Conservation (phyloP, 2,329 filamentous ascomycete species). For the Fusarium sp. region DNA sequence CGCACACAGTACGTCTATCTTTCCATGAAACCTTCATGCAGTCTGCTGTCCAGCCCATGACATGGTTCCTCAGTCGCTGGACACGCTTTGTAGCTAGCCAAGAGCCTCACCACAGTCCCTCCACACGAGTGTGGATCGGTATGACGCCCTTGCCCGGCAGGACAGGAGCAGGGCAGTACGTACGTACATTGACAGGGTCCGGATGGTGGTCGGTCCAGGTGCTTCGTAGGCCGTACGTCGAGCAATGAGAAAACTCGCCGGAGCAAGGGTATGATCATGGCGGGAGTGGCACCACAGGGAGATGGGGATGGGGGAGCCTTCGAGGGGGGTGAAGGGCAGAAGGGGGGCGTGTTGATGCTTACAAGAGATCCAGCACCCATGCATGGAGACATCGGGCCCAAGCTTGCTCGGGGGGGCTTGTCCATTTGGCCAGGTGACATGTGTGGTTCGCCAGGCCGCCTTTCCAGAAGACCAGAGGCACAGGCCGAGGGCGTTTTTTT, state of each 20-base stretch:
- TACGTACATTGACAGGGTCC: constrained; percentile 38
- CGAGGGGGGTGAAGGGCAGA: constrained; percentile 21
- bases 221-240: constrained; percentile 37
- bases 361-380: constrained; percentile 32
- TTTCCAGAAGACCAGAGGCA: not conserved
- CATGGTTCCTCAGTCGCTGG: too few species aligned
- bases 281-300: constrained; percentile 45
- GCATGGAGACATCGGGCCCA: constrained; percentile 21
- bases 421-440: not conserved
- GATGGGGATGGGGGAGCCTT: constrained; percentile 29
- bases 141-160: constrained; percentile 12
- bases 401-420: not conserved
- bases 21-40: not conserved
- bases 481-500: too few species aligned
- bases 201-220: constrained; percentile 35
- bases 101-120: not conserved
- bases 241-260: constrained; percentile 41
- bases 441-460: not conserved
- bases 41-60: too few species aligned
- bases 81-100: too few species aligned
- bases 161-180: constrained; percentile 39
- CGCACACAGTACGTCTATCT: not conserved
- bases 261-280: constrained; percentile 39
- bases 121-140: not conserved
- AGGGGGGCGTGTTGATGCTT: constrained; percentile 28